Conservation (phyloP, 2,329 filamentous ascomycete genomes). For the Fusarium pseudoanthophilum region DNA sequence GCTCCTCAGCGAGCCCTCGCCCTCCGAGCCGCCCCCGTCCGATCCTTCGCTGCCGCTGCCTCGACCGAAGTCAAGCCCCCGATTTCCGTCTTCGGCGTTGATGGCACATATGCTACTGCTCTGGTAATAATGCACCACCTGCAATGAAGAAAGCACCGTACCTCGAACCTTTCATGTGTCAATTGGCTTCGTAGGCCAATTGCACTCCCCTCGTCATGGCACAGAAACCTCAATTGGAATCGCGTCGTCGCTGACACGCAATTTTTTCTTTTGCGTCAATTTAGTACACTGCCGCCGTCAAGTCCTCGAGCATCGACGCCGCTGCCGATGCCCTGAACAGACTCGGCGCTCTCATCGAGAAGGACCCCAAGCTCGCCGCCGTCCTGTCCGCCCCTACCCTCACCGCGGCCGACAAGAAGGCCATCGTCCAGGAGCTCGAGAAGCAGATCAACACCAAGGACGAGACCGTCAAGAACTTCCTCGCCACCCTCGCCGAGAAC, state of each 20-base stretch:
- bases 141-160: background rate
- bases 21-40: conserved; percentile 64
- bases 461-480: conserved; percentile 93
- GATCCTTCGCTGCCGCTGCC: conserved; percentile 82
- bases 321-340: conserved; percentile 81
- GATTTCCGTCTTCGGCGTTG: conserved; percentile 91
- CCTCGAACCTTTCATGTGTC: conserved; percentile 4
- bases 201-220: conserved; percentile 25
- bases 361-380: conserved; percentile 80
- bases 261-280: conserved; percentile 49
- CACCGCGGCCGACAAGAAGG: conserved; percentile 79
- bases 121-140: conserved; percentile 80
- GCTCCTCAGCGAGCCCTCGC: conserved; percentile 67
- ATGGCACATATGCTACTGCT: conserved; percentile 98
- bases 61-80: conserved; percentile 81
- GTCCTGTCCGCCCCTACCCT: conserved; percentile 88
- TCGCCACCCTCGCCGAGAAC: conserved; percentile 91
- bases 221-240: conserved; percentile 41
- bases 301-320: conserved; percentile 85
- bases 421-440: conserved; percentile 87
- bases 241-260: conserved; percentile 37
- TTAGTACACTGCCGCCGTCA: conserved; percentile 96
- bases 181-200: conserved; percentile 37
- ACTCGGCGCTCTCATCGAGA: conserved; percentile 78
- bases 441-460: conserved; percentile 82